Evolutionary conservation across 768 basidiomycete genomes (phyloP).

Genomic region (Termitomyces sp.): DNA sequence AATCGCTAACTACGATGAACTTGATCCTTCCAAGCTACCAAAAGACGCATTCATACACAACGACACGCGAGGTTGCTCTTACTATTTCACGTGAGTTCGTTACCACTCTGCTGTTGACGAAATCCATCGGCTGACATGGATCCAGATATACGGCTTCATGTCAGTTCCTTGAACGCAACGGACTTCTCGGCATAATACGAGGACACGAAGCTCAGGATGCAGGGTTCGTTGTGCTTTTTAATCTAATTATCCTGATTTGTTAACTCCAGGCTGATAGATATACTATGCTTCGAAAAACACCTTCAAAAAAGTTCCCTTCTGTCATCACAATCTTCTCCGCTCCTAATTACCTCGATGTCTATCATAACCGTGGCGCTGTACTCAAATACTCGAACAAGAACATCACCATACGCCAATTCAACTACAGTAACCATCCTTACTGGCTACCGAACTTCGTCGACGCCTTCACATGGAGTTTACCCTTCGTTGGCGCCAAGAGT

Average conservation of each 20-base stretch:
- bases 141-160: constrained; percentile 78
- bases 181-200: constrained; percentile 87
- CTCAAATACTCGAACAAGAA: constrained; percentile 97
- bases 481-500: constrained; percentile 98
- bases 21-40: constrained; percentile 43
- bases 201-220: constrained; percentile 98
- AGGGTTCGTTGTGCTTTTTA: constrained; percentile 46
- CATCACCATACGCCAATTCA: constrained; percentile 91
- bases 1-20: constrained; percentile 81
- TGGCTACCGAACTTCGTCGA: constrained; percentile 98
- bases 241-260: not conserved
- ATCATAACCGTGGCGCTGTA: constrained; percentile 94
- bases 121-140: constrained; percentile 22
- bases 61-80: constrained; percentile 84
- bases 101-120: not conserved
- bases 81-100: constrained; percentile 77
- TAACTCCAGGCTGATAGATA: constrained; percentile 40
- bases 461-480: constrained; percentile 96
- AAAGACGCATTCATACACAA: constrained; percentile 73
- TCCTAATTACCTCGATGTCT: constrained; percentile 94
- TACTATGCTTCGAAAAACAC: constrained; percentile 94
- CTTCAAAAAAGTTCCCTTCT: constrained; percentile 90
- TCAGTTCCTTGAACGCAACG: constrained; percentile 89
- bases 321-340: constrained; percentile 98
- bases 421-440: constrained; percentile 77